These are phyloP conservation scores for Lycium barbarum DNA, from an alignment of 257 asterid genomes.

Conservation along the genomic window DNA sequence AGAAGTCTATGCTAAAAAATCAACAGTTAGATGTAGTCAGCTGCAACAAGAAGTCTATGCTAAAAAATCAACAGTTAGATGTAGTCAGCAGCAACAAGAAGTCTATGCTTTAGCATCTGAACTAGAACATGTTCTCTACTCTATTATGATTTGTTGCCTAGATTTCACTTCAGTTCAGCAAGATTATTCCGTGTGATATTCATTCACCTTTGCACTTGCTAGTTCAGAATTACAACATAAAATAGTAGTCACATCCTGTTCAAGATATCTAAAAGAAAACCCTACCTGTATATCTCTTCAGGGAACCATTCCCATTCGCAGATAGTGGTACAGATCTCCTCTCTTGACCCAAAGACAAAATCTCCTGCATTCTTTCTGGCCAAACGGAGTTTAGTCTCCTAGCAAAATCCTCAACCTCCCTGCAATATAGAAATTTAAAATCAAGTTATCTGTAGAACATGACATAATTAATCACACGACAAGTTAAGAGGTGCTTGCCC, in stretches of 20 bases:
- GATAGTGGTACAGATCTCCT: constrained; percentile 63
- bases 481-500: constrained; percentile 21
- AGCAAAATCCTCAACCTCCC: constrained; percentile 99
- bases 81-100: constrained; percentile 1
- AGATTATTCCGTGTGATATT: background rate
- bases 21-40: background rate
- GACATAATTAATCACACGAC: background rate
- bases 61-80: constrained; percentile 5
- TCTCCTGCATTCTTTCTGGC: constrained; percentile 92
- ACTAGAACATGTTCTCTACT: constrained; percentile 4
- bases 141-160: background rate
- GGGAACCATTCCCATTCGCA: constrained; percentile 71
- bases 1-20: too few relatives aligned
- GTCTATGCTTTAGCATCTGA: background rate
- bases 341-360: constrained; percentile 79
- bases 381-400: constrained; percentile 93
- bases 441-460: constrained; percentile 33
- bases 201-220: background rate
- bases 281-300: constrained; percentile 66
- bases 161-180: constrained; percentile 8
- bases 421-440: constrained; percentile 33
- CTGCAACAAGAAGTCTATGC: too few relatives aligned
- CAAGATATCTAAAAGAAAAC: constrained; percentile 24
- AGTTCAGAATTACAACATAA: constrained; percentile 2
- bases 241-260: background rate